Percentiles rank a stretch among this genome's conserved stretches.
Evolutionary conservation across 2,329 filamentous ascomycete genomes (phyloP).

Genomic region (Amylocarpus encephaloides): DNA sequence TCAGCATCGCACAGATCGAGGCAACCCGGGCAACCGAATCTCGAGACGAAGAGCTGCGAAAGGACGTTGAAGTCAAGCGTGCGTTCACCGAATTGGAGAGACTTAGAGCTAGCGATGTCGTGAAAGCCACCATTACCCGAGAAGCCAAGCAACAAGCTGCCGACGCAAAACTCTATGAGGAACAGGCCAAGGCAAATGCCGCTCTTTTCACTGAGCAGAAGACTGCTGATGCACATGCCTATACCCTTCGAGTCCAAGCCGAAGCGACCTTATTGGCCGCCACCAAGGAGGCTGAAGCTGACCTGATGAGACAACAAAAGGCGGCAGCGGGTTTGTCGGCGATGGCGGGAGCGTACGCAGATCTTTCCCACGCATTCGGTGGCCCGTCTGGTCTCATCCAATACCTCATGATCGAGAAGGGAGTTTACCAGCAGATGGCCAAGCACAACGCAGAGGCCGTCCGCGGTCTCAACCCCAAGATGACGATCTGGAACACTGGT

Average conservation of each 20-base stretch:
- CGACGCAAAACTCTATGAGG: constrained; percentile 58
- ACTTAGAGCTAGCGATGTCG: constrained; percentile 69
- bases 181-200: constrained; percentile 41
- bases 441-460: constrained; percentile 72
- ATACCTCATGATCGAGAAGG: constrained; percentile 82
- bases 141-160: constrained; percentile 65
- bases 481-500: constrained; percentile 84
- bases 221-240: constrained; percentile 45
- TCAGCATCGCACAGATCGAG: constrained; percentile 69
- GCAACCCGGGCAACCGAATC: constrained; percentile 68
- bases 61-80: constrained; percentile 68
- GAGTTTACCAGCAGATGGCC: constrained; percentile 70
- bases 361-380: constrained; percentile 66
- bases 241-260: constrained; percentile 38
- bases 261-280: constrained; percentile 36
- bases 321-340: constrained; percentile 72
- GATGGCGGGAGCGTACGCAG: constrained; percentile 74
- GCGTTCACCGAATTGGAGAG: constrained; percentile 76
- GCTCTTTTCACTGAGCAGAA: constrained; percentile 41
- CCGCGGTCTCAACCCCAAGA: constrained; percentile 76
- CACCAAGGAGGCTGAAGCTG: constrained; percentile 49
- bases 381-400: constrained; percentile 73
- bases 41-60: constrained; percentile 74
- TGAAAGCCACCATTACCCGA: constrained; percentile 64
- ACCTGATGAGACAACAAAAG: constrained; percentile 54